Evolutionary conservation across 1,284 basidiomycete species (phyloP), one percentile per base, ranked within the genome.

Genomic region (Cryptococcus wingfieldii): DNA sequence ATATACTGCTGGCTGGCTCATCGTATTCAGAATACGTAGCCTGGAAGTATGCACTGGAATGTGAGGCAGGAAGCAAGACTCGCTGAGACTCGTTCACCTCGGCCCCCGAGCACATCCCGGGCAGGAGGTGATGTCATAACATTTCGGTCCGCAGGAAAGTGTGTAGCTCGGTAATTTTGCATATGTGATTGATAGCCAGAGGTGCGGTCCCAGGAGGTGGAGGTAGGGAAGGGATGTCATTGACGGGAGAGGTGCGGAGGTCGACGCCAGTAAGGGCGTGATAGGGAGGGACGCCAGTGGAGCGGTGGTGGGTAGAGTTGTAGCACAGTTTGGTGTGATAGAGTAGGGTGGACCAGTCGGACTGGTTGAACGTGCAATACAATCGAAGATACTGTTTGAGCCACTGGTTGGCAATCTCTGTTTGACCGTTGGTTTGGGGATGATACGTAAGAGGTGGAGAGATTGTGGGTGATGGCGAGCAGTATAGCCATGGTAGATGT

Each of bases 381-480:
- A 62, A 42, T 5, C 63, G 60, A 18, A 71, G 53, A 41, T 68
- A 74, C 68, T 80, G 78, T 45, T 82, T 77, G 1, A 83, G 58
- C 0, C 61, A 68, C 55, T 80, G 79, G 58, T 82, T 82, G 14
- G 74, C 58, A 0, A 66, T 48, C 62, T 82, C 3, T 2, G 23
- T 77, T 50, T 80, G 78, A 0, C 81, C 79, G 53, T 83, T 76
- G 0, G 77, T 72, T 57, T 81, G 68, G 0, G 79, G 80, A 54
- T 81, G 77, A 46, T 74, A 77, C 0, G n/a, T n/a, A n/a, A n/a
- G 70, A 52, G 76, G 70, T n/a, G 52, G 38, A 5, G 62, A 49
- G 12, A 1, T n/a, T n/a, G n/a, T 2, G 19, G 19, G 19, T 19
- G 19, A 19, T 19, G 19, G 1, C 19, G 2, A 19, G 19, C 2